A percentile compares a stretch with the other conserved stretches of the same genome.
phyloP scores from a whole-genome alignment of 2,329 filamentous ascomycete genomes.

The Cercospora janseana region DNA sequence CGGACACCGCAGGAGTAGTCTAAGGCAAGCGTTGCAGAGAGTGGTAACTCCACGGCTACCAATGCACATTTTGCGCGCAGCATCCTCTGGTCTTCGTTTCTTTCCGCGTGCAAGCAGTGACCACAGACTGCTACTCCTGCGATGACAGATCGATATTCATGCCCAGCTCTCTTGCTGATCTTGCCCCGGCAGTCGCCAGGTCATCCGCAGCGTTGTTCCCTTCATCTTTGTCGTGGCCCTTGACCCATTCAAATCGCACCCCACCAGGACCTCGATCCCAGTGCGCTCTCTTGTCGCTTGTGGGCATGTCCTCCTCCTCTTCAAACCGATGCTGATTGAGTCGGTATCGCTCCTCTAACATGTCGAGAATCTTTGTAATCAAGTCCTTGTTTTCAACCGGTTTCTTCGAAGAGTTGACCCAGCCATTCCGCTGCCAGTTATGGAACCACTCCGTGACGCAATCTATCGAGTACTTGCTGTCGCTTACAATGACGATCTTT shows the following conservation, averaged over 20 bases:
- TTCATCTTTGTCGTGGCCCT: slow-evolving; percentile 70
- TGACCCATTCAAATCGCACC: slow-evolving; percentile 76
- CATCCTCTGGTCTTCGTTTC: no score
- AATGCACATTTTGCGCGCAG: no score
- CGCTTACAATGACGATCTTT: slow-evolving; percentile 75
- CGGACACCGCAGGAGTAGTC: no score
- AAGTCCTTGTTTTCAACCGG: slow-evolving; percentile 85
- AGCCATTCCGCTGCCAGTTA: slow-evolving; percentile 73
- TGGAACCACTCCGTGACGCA: slow-evolving; percentile 82
- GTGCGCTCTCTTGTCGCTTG: slow-evolving; percentile 26
- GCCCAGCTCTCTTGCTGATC: slow-evolving; percentile 37
- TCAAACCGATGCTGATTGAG: slow-evolving; percentile 33
- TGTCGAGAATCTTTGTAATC: slow-evolving; percentile 67
- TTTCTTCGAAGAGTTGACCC: slow-evolving; percentile 69
- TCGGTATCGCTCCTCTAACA: slow-evolving; percentile 60
- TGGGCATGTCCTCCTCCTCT: slow-evolving; percentile 13
- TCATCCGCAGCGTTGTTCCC: slow-evolving; percentile 81
- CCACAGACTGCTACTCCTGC: slow-evolving; percentile 2
- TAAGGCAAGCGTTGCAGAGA: no score
- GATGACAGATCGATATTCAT: slow-evolving; percentile 12
- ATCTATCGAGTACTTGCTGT: slow-evolving; percentile 86
- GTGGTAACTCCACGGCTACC: no score
- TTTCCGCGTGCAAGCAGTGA: no score
- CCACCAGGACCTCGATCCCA: slow-evolving; percentile 38
- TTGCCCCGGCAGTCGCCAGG: slow-evolving; percentile 69